Percentiles rank a stretch among this genome's conserved stretches.
Evolutionary conservation across 345 rosid genomes (phyloP).

Genomic region (Euclidium syriacum): DNA sequence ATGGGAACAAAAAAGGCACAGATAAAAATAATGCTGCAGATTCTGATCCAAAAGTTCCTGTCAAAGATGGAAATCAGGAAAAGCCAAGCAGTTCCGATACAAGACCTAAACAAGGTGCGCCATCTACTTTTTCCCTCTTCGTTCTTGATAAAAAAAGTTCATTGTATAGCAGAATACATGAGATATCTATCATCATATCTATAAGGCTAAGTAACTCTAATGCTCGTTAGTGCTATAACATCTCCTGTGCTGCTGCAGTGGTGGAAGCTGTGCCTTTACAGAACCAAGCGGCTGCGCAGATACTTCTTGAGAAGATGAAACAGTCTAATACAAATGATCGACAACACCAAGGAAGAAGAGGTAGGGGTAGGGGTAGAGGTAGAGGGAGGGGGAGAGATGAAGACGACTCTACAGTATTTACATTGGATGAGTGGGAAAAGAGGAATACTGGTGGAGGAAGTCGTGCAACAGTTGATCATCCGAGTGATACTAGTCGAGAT

Average conservation of each 20-base stretch:
- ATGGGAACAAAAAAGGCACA: constrained; percentile 21
- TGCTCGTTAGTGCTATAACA: constrained; percentile 1
- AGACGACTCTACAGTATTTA: constrained; percentile 51
- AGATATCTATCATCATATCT: background rate
- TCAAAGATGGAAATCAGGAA: constrained; percentile 39
- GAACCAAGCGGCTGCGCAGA: constrained; percentile 92
- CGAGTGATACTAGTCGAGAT: constrained; percentile 45
- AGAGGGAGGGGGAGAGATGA: constrained; percentile 57
- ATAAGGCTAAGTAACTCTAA: background rate
- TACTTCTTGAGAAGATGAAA: constrained; percentile 81
- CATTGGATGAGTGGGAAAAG: constrained; percentile 77
- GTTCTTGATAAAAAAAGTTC: background rate
- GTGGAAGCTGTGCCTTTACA: constrained; percentile 67
- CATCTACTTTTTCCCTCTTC: constrained; percentile 4
- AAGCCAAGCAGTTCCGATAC: constrained; percentile 53
- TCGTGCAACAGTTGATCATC: constrained; percentile 27
- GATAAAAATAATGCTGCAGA: constrained; percentile 23
- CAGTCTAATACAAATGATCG: constrained; percentile 35
- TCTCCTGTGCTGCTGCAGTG: constrained; percentile 38
- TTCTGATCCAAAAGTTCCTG: constrained; percentile 26
- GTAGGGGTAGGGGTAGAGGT: constrained; percentile 50
- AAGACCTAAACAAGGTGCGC: constrained; percentile 72
- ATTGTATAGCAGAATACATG: background rate
- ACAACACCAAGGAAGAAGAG: constrained; percentile 41
- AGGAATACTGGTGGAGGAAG: constrained; percentile 35